Base-by-base conservation (phyloP, 352 stramenopile genomes). In the Pythium scleroteichum region DNA sequence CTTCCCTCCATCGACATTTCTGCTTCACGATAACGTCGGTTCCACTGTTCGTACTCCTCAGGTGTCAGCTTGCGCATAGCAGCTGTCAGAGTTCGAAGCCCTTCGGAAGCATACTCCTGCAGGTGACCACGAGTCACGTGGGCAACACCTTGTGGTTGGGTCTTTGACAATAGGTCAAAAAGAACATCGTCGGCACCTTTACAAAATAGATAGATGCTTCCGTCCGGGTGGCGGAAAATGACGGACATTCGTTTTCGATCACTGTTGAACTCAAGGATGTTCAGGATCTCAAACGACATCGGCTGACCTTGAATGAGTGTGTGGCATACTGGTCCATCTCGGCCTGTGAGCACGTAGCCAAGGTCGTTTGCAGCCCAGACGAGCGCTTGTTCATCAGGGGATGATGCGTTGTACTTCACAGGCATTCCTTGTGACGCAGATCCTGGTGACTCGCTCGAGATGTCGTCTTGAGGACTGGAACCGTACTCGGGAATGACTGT, bases 161-260 rank as follows among this genome's bases (percentile, higher is more conserved):
- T 77, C 49, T 79, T 83, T 4, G 78, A 83, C 12, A 90, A 63
- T 33, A 87, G 57, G 55, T 92, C 75, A 27, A 96, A 92, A 47
- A 94, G 75, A 0, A 94, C 67, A 35, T 93, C 85, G 57, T 96
- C 87, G 2, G 87, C 87, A 6, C 81, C 75, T 50, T 96, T 95
- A 66, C 88, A 96, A 55, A 92, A 92, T 17, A 97, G 66, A 14
- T 83, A 68, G 13, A 97, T 81, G 45, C 71, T 72, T 19, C 79
- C 86, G 33, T 88, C 79, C 0, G 77, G 76, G 26, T 92, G 77
- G 24, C 94, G 81, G 26, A 98, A 88, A 32, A 99, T 78, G 33
- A 99, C 91, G 19, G 94, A 99, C 97, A 99, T 99, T 55, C 98
- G 79, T 75, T 99, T 99, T 13, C 98, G 80, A 51, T 98, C 88